Conservation (phyloP, 2,329 filamentous ascomycete genomes). For the Pseudophaeomoniella oleicola region DNA sequence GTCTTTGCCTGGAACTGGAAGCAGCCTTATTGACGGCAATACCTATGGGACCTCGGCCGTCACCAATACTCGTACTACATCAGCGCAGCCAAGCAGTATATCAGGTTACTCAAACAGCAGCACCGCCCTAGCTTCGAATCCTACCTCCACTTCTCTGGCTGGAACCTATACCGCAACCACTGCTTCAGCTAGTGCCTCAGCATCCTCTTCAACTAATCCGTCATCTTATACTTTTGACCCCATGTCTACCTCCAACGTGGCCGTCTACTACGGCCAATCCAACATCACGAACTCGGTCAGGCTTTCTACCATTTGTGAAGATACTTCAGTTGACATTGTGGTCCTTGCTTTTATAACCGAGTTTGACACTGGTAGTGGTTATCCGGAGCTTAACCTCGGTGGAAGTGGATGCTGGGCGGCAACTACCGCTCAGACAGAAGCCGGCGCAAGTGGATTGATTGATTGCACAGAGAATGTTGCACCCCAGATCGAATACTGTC, state of each 20-base stretch:
- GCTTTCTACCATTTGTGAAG: conserved; percentile 12
- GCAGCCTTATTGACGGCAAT: not conserved
- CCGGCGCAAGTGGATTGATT: conserved; percentile 12
- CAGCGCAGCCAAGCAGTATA: not conserved
- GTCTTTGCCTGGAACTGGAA: not conserved
- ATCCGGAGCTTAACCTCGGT: conserved; percentile 12
- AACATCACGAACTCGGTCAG: conserved; percentile 8
- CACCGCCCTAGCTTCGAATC: not conserved
- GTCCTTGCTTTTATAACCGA: conserved; percentile 16
- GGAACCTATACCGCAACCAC: conserved; percentile 15
- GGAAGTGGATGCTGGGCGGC: conserved; percentile 13
- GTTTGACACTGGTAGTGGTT: conserved; percentile 8
- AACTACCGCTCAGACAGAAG: conserved; percentile 7
- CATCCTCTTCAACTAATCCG: conserved; percentile 16
- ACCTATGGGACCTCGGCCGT: not conserved
- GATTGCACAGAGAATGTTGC: conserved; percentile 12
- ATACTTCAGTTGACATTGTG: conserved; percentile 15
- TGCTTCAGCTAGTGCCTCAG: conserved; percentile 20
- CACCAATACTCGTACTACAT: not conserved
- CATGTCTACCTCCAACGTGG: conserved; percentile 7
- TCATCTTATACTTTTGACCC: conserved; percentile 14
- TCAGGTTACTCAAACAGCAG: not conserved
- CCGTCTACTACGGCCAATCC: conserved; percentile 15
- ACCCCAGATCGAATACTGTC: conserved; percentile 16
- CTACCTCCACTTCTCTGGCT: conserved; percentile 12